Percentiles rank a stretch among this genome's conserved stretches.
Evolutionary conservation across 2,329 filamentous ascomycete genomes (phyloP).

Genomic region (Hymenotorrendiella dingleyae): DNA sequence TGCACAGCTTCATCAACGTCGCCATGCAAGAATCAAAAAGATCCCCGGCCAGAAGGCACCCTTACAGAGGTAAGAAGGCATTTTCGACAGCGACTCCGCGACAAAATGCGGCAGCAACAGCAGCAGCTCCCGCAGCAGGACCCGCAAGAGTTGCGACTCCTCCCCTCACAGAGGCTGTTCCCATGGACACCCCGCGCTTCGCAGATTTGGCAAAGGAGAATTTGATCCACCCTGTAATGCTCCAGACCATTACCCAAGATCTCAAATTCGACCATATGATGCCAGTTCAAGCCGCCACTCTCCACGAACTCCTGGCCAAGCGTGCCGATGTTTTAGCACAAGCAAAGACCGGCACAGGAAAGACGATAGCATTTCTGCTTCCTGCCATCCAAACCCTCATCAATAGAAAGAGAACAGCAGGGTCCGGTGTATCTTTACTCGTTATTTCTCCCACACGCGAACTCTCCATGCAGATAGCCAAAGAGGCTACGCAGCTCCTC

Average conservation of each 20-base stretch:
- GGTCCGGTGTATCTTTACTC: slow-evolving; percentile 59
- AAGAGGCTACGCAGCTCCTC: slow-evolving; percentile 55
- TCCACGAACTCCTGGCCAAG: slow-evolving; percentile 65
- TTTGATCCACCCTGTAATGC: slow-evolving; percentile 40
- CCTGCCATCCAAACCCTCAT: slow-evolving; percentile 71
- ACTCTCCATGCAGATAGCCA: slow-evolving; percentile 73
- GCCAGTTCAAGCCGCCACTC: slow-evolving; percentile 80
- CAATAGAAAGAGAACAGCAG: slow-evolving; percentile 32
- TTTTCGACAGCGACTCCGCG: slow-evolving; percentile 18
- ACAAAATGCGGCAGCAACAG: slow-evolving; percentile 8
- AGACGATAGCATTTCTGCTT: slow-evolving; percentile 88
- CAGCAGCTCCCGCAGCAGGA: slow-evolving; percentile 30
- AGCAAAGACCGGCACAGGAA: slow-evolving; percentile 94
- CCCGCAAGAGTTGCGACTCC: slow-evolving; percentile 29
- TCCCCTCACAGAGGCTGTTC: slow-evolving; percentile 34
- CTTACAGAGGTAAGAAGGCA: slow-evolving; percentile 20
- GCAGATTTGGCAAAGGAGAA: slow-evolving; percentile 38
- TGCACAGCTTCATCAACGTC: slow-evolving; percentile 16
- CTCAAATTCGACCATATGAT: slow-evolving; percentile 86
- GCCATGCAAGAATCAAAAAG: slow-evolving; percentile 22
- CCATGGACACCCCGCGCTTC: slow-evolving; percentile 41
- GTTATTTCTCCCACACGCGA: slow-evolving; percentile 77
- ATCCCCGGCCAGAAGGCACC: slow-evolving; percentile 18
- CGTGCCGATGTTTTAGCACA: slow-evolving; percentile 74
- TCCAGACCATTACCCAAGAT: slow-evolving; percentile 57